Base-by-base conservation (phyloP, 768 basidiomycete species). In the Mycena galopus region DNA sequence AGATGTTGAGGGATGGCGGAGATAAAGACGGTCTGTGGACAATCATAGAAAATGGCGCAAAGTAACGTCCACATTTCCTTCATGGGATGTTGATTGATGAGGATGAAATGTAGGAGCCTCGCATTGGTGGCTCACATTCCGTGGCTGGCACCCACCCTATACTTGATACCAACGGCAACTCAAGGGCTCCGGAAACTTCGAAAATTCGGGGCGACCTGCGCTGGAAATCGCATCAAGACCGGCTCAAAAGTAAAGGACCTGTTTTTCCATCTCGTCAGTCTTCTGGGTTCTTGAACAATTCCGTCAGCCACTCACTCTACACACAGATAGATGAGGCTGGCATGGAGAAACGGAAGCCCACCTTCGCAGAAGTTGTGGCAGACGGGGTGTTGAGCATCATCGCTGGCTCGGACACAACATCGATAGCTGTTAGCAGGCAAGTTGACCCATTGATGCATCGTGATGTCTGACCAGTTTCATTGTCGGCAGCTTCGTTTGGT, bases 21-120 rank as follows among this genome's bases (percentile, higher is more conserved):
- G 88, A 91, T 73, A 79, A 81, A 59, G 81, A 85, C 16, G 83
- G 85, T 11, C 77, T 87, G 4, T 87, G 87, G 87, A 80, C 84
- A n/a, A 76, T 87, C 23, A 75, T 89, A 16, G 84, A 88, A 73
- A 80, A 79, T 21, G 84, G 85, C 25, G 78, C 88, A 67, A 81
- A 79, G 89, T 89, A 78, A 69, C 82, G 14, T 29, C 6, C 4
- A 9, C 58, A 30, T 16, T 30, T 27, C 59, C 37, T 59, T 8
- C 16, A 3, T 17, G n/a, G 16, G 25, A 23, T 23, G 11, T 33
- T 3, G 29, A 19, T 9, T 21, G 17, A 11, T 10, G 14, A 17
- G 32, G n/a, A 25, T 27, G 58, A 53, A 56, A 44, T 68, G 37
- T 61, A 58, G 14, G 57, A 88, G 81, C 61, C 78, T 81, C 57